A percentile compares a stretch with the other conserved stretches of the same genome.
Conservation (phyloP, 2,329 filamentous ascomycete species). For the Ceratocystis cubensis region DNA sequence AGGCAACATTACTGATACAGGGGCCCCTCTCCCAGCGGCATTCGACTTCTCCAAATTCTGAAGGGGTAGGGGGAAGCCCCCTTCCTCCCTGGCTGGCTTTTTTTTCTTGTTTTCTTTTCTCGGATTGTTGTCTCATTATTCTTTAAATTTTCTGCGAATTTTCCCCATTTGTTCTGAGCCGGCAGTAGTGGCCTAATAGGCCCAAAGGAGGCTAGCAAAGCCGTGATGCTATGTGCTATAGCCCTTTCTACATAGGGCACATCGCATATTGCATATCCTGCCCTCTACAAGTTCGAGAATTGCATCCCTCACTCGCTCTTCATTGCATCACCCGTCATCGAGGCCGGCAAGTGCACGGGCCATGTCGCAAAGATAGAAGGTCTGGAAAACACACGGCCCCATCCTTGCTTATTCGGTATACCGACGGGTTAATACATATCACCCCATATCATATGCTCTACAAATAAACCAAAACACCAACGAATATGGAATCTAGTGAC, state of each 20-base stretch:
- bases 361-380: neutral
- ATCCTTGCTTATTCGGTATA: neutral
- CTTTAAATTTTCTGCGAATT: slow-evolving; percentile 20
- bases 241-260: no score
- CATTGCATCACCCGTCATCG: neutral
- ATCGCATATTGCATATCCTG: no score
- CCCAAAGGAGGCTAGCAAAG: no score
- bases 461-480: neutral
- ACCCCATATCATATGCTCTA: neutral
- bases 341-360: neutral
- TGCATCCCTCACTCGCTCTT: neutral
- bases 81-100: neutral
- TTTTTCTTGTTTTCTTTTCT: slow-evolving; percentile 20
- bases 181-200: neutral
- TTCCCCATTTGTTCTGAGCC: slow-evolving; percentile 20
- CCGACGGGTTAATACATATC: neutral
- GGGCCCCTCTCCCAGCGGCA: neutral
- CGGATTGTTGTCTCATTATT: slow-evolving; percentile 15
- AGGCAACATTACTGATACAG: neutral
- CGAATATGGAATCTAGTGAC: neutral
- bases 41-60: neutral
- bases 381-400: neutral
- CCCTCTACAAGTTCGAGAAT: neutral
- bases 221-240: no score
- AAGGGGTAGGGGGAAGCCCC: neutral